Evolutionary conservation across 345 rosid species (phyloP).

Genomic region (Ricinus communis): DNA sequence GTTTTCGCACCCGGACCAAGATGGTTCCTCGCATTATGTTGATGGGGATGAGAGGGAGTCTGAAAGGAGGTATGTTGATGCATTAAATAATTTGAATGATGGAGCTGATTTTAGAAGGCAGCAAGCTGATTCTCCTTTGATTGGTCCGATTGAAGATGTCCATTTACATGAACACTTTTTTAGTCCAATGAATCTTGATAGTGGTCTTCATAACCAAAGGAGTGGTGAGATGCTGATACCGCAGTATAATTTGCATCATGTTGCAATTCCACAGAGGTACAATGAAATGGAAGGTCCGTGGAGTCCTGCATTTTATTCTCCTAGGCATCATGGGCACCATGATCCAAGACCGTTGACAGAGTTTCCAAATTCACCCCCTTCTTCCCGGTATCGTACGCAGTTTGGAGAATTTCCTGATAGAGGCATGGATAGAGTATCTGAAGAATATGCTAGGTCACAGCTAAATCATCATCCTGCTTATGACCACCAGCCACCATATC

Average conservation of each 20-base stretch:
- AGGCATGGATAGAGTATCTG: conserved; percentile 62
- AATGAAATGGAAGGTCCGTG: conserved; percentile 73
- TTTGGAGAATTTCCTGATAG: conserved; percentile 65
- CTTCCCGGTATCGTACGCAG: conserved; percentile 61
- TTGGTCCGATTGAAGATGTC: conserved; percentile 40
- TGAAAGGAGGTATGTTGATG: conserved; percentile 94
- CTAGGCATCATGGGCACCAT: conserved; percentile 75
- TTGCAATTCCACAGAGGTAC: conserved; percentile 59
- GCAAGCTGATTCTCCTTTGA: conserved; percentile 52
- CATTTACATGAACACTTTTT: conserved; percentile 44
- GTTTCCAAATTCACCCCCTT: conserved; percentile 78
- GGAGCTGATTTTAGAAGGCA: conserved; percentile 61
- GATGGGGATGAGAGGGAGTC: conserved; percentile 83
- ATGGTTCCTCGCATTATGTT: conserved; percentile 55
- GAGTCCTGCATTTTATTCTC: conserved; percentile 81
- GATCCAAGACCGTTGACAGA: conserved; percentile 65
- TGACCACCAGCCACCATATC: conserved; percentile 57
- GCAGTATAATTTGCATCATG: conserved; percentile 58
- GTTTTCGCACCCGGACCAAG: conserved; percentile 67
- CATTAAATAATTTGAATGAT: conserved; percentile 81
- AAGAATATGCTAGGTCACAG: conserved; percentile 67
- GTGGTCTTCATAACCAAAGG: conserved; percentile 59
- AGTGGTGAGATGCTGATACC: conserved; percentile 48
- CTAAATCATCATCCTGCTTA: conserved; percentile 48
- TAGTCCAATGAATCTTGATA: conserved; percentile 53